Evolutionary conservation across 371 early-diverging fungal species (phyloP), one percentile per base, ranked within the genome.

Genomic region (Funneliformis caledonium): DNA sequence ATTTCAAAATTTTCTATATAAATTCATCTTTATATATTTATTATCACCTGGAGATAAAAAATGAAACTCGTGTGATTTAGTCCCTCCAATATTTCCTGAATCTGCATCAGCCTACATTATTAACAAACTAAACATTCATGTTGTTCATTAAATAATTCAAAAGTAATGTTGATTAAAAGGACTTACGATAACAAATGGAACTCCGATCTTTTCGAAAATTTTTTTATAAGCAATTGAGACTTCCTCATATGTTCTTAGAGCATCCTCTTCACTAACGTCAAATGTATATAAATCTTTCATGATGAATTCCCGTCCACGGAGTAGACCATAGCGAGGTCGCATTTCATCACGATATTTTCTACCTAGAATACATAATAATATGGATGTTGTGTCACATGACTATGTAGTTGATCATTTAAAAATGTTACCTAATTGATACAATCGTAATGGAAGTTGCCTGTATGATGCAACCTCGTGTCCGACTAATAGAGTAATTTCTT

Each of bases 241-340:
- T 19, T 90, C 86, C 19, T 93, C 87, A 81, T 97, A 97, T 0
- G 96, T 90, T 33, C 81, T 82, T 64, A 89, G 85, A 0, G 97
- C 96, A n/a, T 87, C 88, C 33, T 92, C 87, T 64, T 88, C 87
- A 0, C 88, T 87, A 1, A 85, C 88, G 84, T 97, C 97, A 85
- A 97, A 97, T 7, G 95, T 91, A 85, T 97, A 97, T 73, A 97
- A 81, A 85, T 97, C 97, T 83, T 96, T 97, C 97, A 97, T 97
- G n/a, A 96, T 82, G 81, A 97, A 97, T 83, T 97, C 97, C 59
- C 95, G 89, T 6, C 92, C 96, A 16, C 97, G 88, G 72, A 97
- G 86, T 31, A 97, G 83, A 9, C 96, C 97, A 12, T 91, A 90
- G 33, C 97, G 88, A 42, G 96, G 95, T 33, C 97, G 88, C 45